Evolutionary conservation across 2,329 filamentous ascomycete genomes (phyloP).

Genomic region (Colletotrichum viniferum): DNA sequence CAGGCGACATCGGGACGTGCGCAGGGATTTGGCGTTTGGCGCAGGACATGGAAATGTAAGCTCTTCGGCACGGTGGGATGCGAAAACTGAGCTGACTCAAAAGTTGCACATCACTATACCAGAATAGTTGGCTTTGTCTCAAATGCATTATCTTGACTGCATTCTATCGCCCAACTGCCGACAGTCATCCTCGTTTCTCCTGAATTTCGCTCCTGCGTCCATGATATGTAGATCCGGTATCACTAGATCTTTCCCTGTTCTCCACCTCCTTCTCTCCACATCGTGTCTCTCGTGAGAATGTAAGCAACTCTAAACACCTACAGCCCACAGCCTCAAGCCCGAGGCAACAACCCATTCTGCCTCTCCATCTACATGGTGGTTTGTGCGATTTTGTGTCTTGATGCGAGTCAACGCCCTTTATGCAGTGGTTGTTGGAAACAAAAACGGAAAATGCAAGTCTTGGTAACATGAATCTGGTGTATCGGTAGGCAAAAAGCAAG

Average conservation of each 20-base stretch:
- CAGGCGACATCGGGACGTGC: neutral
- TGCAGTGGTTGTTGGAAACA: slow-evolving; percentile 16
- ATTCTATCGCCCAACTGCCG: neutral
- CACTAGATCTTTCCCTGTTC: neutral
- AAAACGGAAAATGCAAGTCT: slow-evolving; percentile 20
- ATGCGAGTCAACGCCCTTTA: slow-evolving; percentile 20
- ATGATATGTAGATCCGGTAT: slow-evolving; percentile 8
- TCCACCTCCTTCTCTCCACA: neutral
- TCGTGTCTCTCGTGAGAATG: slow-evolving; percentile 12
- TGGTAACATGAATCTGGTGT: slow-evolving; percentile 14
- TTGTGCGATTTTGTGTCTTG: slow-evolving; percentile 19
- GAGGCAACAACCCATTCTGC: neutral
- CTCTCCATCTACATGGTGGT: slow-evolving; percentile 11
- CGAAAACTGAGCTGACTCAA: neutral
- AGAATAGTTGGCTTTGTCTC: neutral
- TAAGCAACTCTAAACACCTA: neutral
- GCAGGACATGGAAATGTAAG: slow-evolving; percentile 1
- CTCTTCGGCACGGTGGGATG: neutral
- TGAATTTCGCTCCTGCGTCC: slow-evolving; percentile 8
- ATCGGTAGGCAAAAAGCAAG: slow-evolving; percentile 13
- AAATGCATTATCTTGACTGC: slow-evolving; percentile 14
- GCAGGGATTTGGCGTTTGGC: slow-evolving; percentile 4
- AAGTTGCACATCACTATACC: neutral
- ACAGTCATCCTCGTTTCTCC: slow-evolving; percentile 11
- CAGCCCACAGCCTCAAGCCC: neutral